phyloP scores from a whole-genome alignment of 2,329 filamentous ascomycete genomes.

The Magnaporthiopsis incrustans region DNA sequence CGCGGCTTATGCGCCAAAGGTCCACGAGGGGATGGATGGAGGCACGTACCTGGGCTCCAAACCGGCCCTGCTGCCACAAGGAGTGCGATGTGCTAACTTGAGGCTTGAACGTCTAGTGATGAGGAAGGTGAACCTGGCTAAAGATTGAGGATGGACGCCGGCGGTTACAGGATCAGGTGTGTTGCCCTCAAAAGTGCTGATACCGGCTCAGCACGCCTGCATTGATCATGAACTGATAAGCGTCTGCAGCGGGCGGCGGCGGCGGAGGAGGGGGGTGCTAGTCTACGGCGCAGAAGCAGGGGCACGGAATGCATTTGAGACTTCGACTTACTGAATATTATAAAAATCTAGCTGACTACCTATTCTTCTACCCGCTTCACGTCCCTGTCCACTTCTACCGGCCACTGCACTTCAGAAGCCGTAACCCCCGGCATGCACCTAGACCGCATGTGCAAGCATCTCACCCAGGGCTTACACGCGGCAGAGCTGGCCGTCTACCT shows the following conservation, averaged over 20 bases:
- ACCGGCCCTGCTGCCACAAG: neutral
- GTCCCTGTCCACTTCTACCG: too few species aligned
- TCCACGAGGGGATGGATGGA: neutral
- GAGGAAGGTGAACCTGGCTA: neutral
- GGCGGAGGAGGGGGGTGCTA: too few species aligned
- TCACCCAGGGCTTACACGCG: slow-evolving; percentile 9
- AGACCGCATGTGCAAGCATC: neutral
- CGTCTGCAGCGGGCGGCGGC: neutral
- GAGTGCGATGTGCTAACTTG: neutral
- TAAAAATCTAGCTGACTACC: too few species aligned
- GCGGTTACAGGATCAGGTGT: neutral
- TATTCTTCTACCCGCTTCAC: too few species aligned
- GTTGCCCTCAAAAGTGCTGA: neutral
- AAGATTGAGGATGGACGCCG: neutral
- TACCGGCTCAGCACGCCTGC: neutral
- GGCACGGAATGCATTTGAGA: too few species aligned
- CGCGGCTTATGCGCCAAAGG: neutral
- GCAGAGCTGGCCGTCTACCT: slow-evolving; percentile 13
- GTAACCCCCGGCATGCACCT: too few species aligned
- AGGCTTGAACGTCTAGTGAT: neutral
- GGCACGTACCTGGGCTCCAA: neutral
- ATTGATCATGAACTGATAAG: neutral
- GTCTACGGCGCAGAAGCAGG: neutral
- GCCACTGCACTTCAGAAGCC: too few species aligned
- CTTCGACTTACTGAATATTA: too few species aligned